Conservation (phyloP, 805 yeast genomes). For the Teunomyces tritomae region DNA sequence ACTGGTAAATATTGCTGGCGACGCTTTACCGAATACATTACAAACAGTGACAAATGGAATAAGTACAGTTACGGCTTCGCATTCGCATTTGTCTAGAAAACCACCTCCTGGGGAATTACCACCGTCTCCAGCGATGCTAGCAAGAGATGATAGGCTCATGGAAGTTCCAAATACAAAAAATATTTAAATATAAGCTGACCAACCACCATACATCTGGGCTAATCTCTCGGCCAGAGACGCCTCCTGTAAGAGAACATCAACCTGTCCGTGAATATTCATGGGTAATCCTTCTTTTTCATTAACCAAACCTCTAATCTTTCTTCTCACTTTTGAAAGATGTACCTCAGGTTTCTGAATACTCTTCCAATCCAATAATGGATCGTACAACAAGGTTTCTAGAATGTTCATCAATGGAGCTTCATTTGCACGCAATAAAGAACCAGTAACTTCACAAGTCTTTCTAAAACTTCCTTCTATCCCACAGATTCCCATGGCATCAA, state of each 20-base stretch:
- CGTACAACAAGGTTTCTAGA: slow-evolving; percentile 88
- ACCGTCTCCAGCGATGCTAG: neutral
- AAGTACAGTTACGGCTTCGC: neutral
- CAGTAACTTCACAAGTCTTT: slow-evolving; percentile 80
- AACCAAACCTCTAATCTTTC: slow-evolving; percentile 82
- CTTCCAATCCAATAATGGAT: slow-evolving; percentile 84
- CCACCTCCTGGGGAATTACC: neutral
- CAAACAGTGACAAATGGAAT: neutral
- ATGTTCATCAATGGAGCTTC: slow-evolving; percentile 86
- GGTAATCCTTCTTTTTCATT: slow-evolving; percentile 77
- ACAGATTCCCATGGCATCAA: slow-evolving; percentile 84
- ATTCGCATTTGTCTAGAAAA: neutral
- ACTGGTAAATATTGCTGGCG: slow-evolving; percentile 2
- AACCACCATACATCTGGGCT: slow-evolving; percentile 89
- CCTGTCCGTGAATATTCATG: slow-evolving; percentile 89
- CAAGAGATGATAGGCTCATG: neutral
- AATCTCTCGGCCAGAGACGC: slow-evolving; percentile 72
- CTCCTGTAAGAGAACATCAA: slow-evolving; percentile 80
- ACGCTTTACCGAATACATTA: slow-evolving; percentile 1
- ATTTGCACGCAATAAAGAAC: slow-evolving; percentile 66
- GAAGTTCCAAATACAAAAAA: neutral
- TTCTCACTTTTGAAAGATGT: slow-evolving; percentile 68
- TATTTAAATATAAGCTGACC: slow-evolving; percentile 51
- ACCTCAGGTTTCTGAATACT: slow-evolving; percentile 53
- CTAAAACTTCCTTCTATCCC: slow-evolving; percentile 91